These are phyloP conservation scores for Leersia perrieri DNA, from an alignment of 176 grass and related monocot species.

Conservation along the genomic window DNA sequence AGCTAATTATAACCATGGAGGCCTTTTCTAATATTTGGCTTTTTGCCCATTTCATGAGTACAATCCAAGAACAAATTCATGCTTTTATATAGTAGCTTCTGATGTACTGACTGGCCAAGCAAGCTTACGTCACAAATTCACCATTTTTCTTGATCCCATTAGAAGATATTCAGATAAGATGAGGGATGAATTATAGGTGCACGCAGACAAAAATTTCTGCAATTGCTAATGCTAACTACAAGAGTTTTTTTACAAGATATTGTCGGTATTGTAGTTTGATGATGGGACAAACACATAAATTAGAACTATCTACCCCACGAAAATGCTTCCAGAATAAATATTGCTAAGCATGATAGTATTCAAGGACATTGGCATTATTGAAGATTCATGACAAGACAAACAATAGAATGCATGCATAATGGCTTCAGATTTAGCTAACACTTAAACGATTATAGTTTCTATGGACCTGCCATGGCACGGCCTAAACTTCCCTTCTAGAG, in stretches of 20 bases:
- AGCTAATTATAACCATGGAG: not conserved
- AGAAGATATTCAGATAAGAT: not conserved
- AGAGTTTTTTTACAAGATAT: not conserved
- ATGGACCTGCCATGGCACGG: constrained; percentile 14
- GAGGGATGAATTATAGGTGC: not conserved
- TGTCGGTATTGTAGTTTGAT: not conserved
- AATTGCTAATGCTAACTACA: constrained; percentile 23
- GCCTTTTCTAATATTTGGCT: not conserved
- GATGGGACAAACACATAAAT: constrained; percentile 12
- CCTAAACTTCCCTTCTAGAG: not conserved
- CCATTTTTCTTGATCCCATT: not conserved
- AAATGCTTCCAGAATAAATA: constrained; percentile 16
- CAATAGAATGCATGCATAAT: not conserved
- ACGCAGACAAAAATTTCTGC: not conserved
- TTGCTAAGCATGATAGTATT: not conserved
- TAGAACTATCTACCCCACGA: not conserved
- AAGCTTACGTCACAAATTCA: not conserved
- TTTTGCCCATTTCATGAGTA: constrained; percentile 19
- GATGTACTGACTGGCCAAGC: not conserved
- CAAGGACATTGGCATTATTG: not conserved
- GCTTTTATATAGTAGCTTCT: not conserved
- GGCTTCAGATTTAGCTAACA: constrained; percentile 11
- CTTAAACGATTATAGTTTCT: not conserved
- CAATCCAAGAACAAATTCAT: not conserved
- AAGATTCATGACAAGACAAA: constrained; percentile 11